Conservation (phyloP, 2,329 filamentous ascomycete genomes). For the Pseudocercospora macadamiae region DNA sequence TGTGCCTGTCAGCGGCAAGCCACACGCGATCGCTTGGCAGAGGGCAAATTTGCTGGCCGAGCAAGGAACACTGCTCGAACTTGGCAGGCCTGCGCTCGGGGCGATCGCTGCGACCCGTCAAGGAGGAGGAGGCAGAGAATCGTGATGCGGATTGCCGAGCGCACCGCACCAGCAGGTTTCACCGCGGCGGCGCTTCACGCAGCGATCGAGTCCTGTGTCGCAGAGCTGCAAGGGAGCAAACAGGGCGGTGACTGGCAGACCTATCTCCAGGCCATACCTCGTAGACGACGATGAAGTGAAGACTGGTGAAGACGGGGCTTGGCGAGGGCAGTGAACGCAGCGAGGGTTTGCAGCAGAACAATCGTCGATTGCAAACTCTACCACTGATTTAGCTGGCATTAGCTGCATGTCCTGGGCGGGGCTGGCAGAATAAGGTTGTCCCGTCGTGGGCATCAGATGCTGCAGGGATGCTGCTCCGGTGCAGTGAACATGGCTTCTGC, state of each 20-base stretch:
- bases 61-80: not conserved
- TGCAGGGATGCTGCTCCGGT: not conserved
- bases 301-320: constrained; percentile 1
- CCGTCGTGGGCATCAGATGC: constrained; percentile 3
- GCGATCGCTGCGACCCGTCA: not conserved
- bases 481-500: constrained; percentile 7
- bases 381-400: not conserved
- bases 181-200: constrained; percentile 4
- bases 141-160: constrained; percentile 5
- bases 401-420: constrained; percentile 2
- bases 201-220: not conserved
- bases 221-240: not conserved
- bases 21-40: constrained; percentile 7
- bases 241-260: not conserved
- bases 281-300: no score
- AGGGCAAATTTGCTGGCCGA: constrained; percentile 7
- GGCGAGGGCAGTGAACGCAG: not conserved
- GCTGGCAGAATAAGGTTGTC: constrained; percentile 1
- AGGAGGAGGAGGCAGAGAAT: not conserved
- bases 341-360: not conserved
- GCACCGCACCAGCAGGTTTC: constrained; percentile 3
- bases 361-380: constrained; percentile 7
- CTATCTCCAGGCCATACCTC: no score
- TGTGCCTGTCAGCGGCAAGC: constrained; percentile 8
- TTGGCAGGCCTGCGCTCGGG: not conserved